Evolutionary conservation across 2,329 filamentous ascomycete species (phyloP), one percentile per base, ranked within the genome.

Genomic region (Claviceps pazoutovae): DNA sequence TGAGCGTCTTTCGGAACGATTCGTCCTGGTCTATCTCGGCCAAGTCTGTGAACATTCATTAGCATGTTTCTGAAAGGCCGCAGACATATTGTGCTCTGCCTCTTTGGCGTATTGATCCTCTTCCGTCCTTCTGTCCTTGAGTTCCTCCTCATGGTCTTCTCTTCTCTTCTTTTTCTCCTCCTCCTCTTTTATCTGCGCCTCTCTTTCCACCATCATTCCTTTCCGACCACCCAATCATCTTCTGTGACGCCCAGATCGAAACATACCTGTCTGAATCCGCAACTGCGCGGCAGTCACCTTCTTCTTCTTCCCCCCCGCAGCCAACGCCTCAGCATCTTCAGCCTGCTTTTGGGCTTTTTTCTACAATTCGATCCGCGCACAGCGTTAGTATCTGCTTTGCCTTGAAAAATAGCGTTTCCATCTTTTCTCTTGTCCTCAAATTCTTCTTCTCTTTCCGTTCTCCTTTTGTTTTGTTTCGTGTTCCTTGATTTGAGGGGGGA

Each of bases 301-400:
- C 80, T 96, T 97, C 80, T 96, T 97, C 75, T 89, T 95, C 51
- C 82, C 79, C 16, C 83, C 84, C 0, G 75, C 76, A 30, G 81
- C 80, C 45, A 81, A 76, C 37, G 77, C 80, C 59, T 85, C 83
- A 53, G 87, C 88, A 62, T 90, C 88, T 59, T 90, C 88, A 63
- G 88, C 90, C 71, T 94, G 87, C 72, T 95, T 88, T 76, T 96
- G 88, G 76, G 96, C 87, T 72, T 96, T 93, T 74, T 95, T 90
- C 84, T 95, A 70, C 63, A 63, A 68, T 34, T 34, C 1, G 9
- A 34, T 34, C 30, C 30, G 8, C 9, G 30, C 30, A 34, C 30
- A 11, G 30, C 30, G 30, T 38, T 39, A 63, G 63, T 54, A 44
- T 54, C 8, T 34, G 9, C 9, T 11, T 11, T 11, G 7, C 30